Evolutionary conservation across 1,284 basidiomycete genomes (phyloP).

Genomic region (Fomitopsis pinicola): DNA sequence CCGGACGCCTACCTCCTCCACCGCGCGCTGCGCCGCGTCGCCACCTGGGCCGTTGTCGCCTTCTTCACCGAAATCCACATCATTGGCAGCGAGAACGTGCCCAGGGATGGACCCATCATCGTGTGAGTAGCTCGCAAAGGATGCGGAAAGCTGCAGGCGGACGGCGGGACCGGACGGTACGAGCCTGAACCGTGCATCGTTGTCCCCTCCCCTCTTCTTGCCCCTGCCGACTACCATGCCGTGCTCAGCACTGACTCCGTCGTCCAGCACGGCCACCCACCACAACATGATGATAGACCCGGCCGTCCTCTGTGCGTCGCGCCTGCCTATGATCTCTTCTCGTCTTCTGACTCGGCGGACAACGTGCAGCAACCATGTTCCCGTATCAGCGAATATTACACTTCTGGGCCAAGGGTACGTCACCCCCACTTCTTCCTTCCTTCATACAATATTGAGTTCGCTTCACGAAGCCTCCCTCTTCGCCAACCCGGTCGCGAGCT

Average conservation of each 20-base stretch:
- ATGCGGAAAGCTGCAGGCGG: neutral
- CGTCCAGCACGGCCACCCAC: slow-evolving; percentile 76
- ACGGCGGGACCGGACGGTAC: neutral
- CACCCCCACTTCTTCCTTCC: neutral
- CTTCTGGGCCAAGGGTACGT: slow-evolving; percentile 87
- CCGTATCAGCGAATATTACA: slow-evolving; percentile 79
- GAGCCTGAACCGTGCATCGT: neutral
- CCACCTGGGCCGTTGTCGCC: slow-evolving; percentile 70
- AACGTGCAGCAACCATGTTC: slow-evolving; percentile 61
- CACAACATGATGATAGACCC: slow-evolving; percentile 94
- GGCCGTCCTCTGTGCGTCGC: slow-evolving; percentile 66
- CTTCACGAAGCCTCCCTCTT: slow-evolving; percentile 61
- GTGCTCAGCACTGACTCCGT: neutral
- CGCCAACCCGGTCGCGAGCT: slow-evolving; percentile 67
- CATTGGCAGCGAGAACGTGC: slow-evolving; percentile 83
- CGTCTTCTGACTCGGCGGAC: neutral
- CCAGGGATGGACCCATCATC: slow-evolving; percentile 79
- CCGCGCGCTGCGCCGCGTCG: slow-evolving; percentile 61
- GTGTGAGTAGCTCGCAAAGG: slow-evolving; percentile 54
- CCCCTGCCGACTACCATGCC: neutral
- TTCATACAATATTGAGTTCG: neutral
- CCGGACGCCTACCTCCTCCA: slow-evolving; percentile 46
- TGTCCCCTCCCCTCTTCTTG: neutral
- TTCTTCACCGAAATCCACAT: slow-evolving; percentile 88
- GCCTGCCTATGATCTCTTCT: neutral